phyloP scores from a whole-genome alignment of 73 alveolate species.

The Paraurostyla sp. region DNA sequence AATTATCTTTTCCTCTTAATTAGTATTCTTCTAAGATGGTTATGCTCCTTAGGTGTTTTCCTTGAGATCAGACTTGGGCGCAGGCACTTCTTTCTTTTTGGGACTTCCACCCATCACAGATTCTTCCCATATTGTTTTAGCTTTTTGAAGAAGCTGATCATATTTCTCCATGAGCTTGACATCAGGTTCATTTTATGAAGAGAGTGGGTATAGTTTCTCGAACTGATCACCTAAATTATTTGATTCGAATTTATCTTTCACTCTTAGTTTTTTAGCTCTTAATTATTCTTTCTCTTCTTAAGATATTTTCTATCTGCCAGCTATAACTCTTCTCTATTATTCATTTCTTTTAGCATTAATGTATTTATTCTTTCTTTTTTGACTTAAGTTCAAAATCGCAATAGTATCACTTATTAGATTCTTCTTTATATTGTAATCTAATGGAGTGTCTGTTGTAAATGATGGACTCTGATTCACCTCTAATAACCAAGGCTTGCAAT shows the following conservation, averaged over 20 bases:
- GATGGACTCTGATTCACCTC: conserved; percentile 61
- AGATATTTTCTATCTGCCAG: conserved; percentile 23
- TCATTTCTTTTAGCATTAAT: conserved; percentile 1
- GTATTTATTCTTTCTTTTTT: conserved; percentile 21
- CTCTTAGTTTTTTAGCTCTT: conserved; percentile 11
- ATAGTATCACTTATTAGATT: conserved; percentile 2
- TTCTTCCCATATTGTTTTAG: conserved; percentile 17
- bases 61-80: neutral
- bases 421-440: conserved; percentile 40
- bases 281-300: conserved; percentile 65
- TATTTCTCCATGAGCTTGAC: conserved; percentile 24
- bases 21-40: neutral
- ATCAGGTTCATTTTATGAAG: neutral
- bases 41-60: neutral
- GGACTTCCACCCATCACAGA: neutral
- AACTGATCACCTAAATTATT: conserved; percentile 59
- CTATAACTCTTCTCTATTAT: conserved; percentile 59
- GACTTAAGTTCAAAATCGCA: neutral
- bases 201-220: conserved; percentile 44
- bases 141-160: neutral
- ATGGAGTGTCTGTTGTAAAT: conserved; percentile 54
- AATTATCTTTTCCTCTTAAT: neutral
- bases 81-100: neutral
- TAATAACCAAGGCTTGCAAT: conserved; percentile 61
- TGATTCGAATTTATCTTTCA: conserved; percentile 71